Evolutionary conservation across 2,329 filamentous ascomycete genomes (phyloP).

Genomic region (Colletotrichum zoysiae): DNA sequence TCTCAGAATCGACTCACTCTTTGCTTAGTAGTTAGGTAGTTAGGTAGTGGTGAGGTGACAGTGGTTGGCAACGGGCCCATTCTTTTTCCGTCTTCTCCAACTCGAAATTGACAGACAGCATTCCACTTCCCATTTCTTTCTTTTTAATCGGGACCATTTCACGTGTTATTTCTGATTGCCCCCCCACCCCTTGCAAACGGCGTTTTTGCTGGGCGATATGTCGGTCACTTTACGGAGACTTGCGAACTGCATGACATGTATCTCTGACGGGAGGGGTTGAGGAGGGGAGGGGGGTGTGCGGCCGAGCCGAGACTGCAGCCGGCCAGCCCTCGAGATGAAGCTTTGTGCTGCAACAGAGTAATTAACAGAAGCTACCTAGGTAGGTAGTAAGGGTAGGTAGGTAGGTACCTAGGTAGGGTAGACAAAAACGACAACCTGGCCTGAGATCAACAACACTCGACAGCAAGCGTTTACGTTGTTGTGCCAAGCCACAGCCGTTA

Average conservation of each 20-base stretch:
- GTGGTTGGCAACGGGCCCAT: not conserved
- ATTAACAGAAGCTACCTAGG: not conserved
- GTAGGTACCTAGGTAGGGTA: too few relatives aligned
- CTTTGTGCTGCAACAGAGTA: not conserved
- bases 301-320: not conserved
- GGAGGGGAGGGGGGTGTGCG: not conserved
- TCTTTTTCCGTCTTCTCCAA: not conserved
- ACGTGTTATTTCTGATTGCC: constrained; percentile 15
- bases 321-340: not conserved
- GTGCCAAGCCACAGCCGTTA: not conserved
- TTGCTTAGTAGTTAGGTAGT: not conserved
- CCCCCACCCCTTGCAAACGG: not conserved
- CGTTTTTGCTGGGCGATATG: constrained; percentile 2
- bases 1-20: constrained; percentile 34
- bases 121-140: constrained; percentile 32
- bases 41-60: constrained; percentile 22
- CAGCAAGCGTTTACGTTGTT: not conserved
- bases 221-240: constrained; percentile 13
- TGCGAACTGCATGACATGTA: not conserved
- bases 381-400: too few relatives aligned
- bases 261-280: not conserved
- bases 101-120: constrained; percentile 34
- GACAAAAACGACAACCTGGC: not conserved
- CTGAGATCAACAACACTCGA: not conserved
- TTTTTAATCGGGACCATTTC: constrained; percentile 11